Evolutionary conservation across 2,329 filamentous ascomycete genomes (phyloP).

Genomic region (Paracoccidioides brasiliensis): DNA sequence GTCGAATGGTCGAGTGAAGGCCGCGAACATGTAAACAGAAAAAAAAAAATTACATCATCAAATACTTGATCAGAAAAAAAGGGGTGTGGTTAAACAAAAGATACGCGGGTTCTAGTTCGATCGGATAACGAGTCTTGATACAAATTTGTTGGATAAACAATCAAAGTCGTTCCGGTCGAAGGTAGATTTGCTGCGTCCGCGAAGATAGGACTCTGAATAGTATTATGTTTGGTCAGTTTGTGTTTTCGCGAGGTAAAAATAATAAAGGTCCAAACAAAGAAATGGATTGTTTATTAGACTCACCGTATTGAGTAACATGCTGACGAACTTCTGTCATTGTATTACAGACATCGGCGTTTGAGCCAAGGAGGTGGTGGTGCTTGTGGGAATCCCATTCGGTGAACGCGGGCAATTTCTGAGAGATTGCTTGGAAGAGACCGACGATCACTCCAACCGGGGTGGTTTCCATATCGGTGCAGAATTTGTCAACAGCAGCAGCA

Average conservation of each 20-base stretch:
- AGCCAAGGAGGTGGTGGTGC: constrained; percentile 81
- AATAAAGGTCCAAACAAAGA: neutral
- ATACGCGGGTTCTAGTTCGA: constrained; percentile 50
- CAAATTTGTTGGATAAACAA: constrained; percentile 90
- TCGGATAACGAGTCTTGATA: constrained; percentile 90
- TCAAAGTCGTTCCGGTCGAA: constrained; percentile 92
- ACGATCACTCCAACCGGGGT: constrained; percentile 93
- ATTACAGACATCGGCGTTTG: constrained; percentile 83
- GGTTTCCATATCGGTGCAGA: constrained; percentile 93
- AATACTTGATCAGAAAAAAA: constrained; percentile 10
- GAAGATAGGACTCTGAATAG: constrained; percentile 65
- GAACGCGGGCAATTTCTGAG: constrained; percentile 85
- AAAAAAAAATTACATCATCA: constrained; percentile 11
- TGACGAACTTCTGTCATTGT: constrained; percentile 91
- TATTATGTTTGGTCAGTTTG: constrained; percentile 28
- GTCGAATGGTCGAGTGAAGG: constrained; percentile 3
- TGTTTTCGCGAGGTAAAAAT: constrained; percentile 7
- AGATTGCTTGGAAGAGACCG: constrained; percentile 93
- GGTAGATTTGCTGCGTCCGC: constrained; percentile 62
- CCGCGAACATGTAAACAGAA: constrained; percentile 7
- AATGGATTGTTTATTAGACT: constrained; percentile 25
- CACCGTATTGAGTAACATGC: constrained; percentile 89
- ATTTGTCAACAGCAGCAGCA: constrained; percentile 72
- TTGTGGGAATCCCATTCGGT: constrained; percentile 88
- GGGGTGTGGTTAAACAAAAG: constrained; percentile 5